phyloP scores from a whole-genome alignment of 495 filamentous ascomycete genomes.

The Gamarada debralockiae region DNA sequence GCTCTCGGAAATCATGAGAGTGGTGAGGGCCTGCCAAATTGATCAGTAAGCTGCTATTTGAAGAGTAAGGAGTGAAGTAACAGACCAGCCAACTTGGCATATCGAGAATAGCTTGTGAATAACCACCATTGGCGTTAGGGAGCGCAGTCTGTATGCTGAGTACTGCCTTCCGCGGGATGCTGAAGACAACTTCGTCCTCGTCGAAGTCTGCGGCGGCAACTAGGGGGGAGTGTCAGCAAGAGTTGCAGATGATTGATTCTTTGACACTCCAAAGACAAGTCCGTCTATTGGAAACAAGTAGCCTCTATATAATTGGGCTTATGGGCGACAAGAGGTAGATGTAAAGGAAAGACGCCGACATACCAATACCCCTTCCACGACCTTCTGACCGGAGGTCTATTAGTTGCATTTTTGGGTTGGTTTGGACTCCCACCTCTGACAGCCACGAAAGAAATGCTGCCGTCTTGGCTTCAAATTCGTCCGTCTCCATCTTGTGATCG shows the following conservation, averaged over 20 bases:
- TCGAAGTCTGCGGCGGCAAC: conserved; percentile 54
- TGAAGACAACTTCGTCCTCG: conserved; percentile 63
- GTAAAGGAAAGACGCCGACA: conserved; percentile 22
- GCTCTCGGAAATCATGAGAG: conserved; percentile 79
- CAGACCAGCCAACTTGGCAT: conserved; percentile 26
- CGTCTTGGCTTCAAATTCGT: conserved; percentile 43
- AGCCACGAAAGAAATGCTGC: conserved; percentile 55
- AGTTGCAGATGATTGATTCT: no score
- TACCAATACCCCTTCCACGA: conserved; percentile 60
- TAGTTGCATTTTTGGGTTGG: conserved; percentile 52
- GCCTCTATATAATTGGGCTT: no score
- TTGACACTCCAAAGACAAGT: no score
- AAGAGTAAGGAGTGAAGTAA: background rate
- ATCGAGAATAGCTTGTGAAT: background rate
- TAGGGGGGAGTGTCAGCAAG: conserved; percentile 26
- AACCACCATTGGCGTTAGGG: background rate
- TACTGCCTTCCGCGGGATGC: conserved; percentile 52
- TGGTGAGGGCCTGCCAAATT: conserved; percentile 48
- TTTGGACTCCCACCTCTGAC: conserved; percentile 39
- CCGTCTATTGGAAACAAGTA: no score
- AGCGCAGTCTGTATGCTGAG: conserved; percentile 31
- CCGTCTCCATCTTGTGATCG: conserved; percentile 29
- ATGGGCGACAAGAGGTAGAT: background rate
- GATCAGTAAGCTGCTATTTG: background rate
- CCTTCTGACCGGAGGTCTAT: conserved; percentile 47